These are phyloP conservation scores for Arabidopsis arenosa DNA, from an alignment of 345 rosid species.

Conservation along the genomic window DNA sequence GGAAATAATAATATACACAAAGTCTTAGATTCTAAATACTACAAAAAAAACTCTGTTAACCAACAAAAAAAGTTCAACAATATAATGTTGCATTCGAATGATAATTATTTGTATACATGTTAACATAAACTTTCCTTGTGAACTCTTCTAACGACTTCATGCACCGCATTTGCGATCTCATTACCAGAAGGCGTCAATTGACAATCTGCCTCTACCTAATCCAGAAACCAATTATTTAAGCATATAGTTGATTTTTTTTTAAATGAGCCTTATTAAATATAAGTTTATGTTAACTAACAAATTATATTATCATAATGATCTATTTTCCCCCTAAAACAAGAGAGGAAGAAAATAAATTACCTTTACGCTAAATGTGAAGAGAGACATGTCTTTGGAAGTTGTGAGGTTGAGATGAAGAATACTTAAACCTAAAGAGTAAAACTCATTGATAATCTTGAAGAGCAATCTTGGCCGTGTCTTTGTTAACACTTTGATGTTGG, in stretches of 20 bases:
- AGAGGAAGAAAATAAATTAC: slow-evolving; percentile 35
- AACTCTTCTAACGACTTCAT: slow-evolving; percentile 39
- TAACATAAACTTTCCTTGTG: slow-evolving; percentile 4
- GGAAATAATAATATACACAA: too few relatives aligned
- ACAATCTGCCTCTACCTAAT: slow-evolving; percentile 33
- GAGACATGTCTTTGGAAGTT: slow-evolving; percentile 50
- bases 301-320: not conserved
- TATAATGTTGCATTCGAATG: too few relatives aligned
- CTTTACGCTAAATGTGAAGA: slow-evolving; percentile 66
- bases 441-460: slow-evolving; percentile 55
- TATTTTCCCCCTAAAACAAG: not conserved
- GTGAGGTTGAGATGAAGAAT: slow-evolving; percentile 68
- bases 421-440: slow-evolving; percentile 53
- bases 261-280: too few relatives aligned
- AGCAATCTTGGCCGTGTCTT: slow-evolving; percentile 58
- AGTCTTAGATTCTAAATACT: too few relatives aligned
- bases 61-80: too few relatives aligned
- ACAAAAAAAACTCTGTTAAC: too few relatives aligned
- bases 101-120: too few relatives aligned
- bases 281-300: not conserved
- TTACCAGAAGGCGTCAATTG: slow-evolving; percentile 27
- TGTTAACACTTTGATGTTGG: slow-evolving; percentile 61
- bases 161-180: slow-evolving; percentile 39
- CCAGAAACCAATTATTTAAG: not conserved
- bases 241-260: not conserved